phyloP scores from a whole-genome alignment of 2,329 filamentous ascomycete genomes.

The Septoria petroselini region DNA sequence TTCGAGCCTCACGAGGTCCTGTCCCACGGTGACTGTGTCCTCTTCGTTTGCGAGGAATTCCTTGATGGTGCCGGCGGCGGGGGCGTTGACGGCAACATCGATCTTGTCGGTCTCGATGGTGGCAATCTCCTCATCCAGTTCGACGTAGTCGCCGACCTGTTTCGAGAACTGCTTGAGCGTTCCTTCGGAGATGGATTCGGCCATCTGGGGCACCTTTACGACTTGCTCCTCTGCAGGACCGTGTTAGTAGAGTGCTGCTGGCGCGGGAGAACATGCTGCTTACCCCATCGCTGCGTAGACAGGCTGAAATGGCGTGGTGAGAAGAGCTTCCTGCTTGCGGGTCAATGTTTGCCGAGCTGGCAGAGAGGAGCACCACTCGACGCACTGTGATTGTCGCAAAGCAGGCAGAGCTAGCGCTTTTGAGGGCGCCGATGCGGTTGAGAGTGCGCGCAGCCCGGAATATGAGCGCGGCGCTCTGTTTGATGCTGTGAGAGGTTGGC shows the following conservation, averaged over 20 bases:
- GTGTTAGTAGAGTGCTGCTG: slow-evolving; percentile 15
- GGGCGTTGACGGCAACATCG: slow-evolving; percentile 93
- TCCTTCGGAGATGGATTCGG: slow-evolving; percentile 96
- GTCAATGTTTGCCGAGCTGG: slow-evolving; percentile 22
- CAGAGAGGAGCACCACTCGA: neutral
- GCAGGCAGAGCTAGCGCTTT: slow-evolving; percentile 23
- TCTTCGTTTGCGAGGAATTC: slow-evolving; percentile 90
- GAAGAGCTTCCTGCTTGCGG: slow-evolving; percentile 30
- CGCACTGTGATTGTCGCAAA: slow-evolving; percentile 26
- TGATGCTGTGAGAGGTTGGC: slow-evolving; percentile 29
- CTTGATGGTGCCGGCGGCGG: slow-evolving; percentile 84
- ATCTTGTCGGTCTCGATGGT: slow-evolving; percentile 99
- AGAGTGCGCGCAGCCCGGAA: slow-evolving; percentile 26
- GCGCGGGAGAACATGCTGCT: neutral
- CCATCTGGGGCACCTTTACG: slow-evolving; percentile 96
- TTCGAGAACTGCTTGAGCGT: slow-evolving; percentile 96
- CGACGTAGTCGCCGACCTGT: slow-evolving; percentile 87
- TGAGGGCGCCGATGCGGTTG: slow-evolving; percentile 23
- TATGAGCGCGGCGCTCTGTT: slow-evolving; percentile 28
- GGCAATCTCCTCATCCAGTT: slow-evolving; percentile 94
- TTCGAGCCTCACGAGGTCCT: slow-evolving; percentile 84
- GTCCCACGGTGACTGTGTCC: slow-evolving; percentile 90
- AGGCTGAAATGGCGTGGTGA: slow-evolving; percentile 36
- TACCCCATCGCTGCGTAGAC: slow-evolving; percentile 18
- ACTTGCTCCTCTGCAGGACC: slow-evolving; percentile 64